These are phyloP conservation scores for Bretschneidera sinensis DNA, from an alignment of 345 rosid genomes.

Conservation along the genomic window DNA sequence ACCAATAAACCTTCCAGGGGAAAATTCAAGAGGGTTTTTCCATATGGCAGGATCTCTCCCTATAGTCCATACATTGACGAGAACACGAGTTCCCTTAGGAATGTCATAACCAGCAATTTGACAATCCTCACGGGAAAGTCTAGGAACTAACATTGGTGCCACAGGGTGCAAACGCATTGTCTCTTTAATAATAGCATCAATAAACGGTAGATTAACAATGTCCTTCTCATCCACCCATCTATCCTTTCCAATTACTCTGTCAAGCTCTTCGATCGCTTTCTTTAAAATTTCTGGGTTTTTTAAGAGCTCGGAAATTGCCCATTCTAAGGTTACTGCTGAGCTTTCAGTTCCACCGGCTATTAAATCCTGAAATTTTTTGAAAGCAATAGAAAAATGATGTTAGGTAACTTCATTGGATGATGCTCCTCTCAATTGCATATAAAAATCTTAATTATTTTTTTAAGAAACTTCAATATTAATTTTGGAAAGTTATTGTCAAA, in stretches of 20 bases:
- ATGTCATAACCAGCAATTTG: conserved; percentile 44
- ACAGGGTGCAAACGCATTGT: conserved; percentile 67
- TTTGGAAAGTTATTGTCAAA: no score
- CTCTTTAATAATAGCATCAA: conserved; percentile 48
- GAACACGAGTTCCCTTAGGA: conserved; percentile 35
- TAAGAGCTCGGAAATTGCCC: conserved; percentile 74
- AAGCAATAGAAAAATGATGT: no score
- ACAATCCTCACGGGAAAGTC: conserved; percentile 35
- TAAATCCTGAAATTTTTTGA: neutral
- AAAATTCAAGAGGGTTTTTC: conserved; percentile 49
- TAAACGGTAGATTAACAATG: conserved; percentile 37
- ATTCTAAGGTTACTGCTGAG: conserved; percentile 50
- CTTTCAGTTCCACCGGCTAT: conserved; percentile 58
- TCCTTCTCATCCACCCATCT: conserved; percentile 55
- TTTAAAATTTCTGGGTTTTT: conserved; percentile 58
- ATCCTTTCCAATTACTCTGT: conserved; percentile 43
- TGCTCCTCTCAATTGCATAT: no score
- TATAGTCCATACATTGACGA: conserved; percentile 50
- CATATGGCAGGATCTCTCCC: conserved; percentile 53
- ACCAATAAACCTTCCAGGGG: conserved; percentile 49
- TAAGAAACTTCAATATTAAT: no score
- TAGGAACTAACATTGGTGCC: conserved; percentile 53
- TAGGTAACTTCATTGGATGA: no score
- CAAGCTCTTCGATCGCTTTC: conserved; percentile 52
- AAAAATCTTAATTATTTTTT: no score